Conservation (phyloP, 208 protist species). For the Crithidia mellificae region DNA sequence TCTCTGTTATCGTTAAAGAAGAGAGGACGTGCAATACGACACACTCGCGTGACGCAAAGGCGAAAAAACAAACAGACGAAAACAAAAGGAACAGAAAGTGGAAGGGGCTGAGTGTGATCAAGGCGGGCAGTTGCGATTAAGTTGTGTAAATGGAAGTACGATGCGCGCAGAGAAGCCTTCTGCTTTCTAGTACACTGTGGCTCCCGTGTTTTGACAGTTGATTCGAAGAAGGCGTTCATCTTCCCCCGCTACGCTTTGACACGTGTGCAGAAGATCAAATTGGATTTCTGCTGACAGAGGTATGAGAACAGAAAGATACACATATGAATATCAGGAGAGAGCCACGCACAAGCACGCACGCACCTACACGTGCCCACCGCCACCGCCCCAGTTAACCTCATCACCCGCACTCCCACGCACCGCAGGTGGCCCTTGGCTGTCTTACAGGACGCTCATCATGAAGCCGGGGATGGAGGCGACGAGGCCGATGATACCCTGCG, state of each 20-base stretch:
- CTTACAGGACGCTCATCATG: constrained; percentile 58
- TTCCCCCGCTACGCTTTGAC: too few relatives aligned
- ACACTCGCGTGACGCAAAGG: not conserved
- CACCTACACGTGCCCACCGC: not conserved
- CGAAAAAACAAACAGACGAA: not conserved
- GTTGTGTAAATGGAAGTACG: too few relatives aligned
- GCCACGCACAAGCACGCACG: not conserved
- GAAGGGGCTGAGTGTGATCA: too few relatives aligned
- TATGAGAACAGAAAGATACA: too few relatives aligned
- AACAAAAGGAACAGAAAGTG: not conserved
- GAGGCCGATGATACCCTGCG: constrained; percentile 77
- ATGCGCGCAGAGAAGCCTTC: not conserved
- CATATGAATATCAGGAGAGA: not conserved
- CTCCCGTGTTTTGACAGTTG: too few relatives aligned
- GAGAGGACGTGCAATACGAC: not conserved
- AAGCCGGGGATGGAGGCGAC: constrained; percentile 64
- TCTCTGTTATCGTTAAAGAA: not conserved
- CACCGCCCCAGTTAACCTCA: not conserved
- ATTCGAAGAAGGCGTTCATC: too few relatives aligned
- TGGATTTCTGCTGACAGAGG: too few relatives aligned
- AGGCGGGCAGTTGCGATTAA: not conserved
- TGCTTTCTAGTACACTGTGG: not conserved
- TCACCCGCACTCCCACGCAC: not conserved
- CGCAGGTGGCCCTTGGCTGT: too few relatives aligned
- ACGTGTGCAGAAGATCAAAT: too few relatives aligned